Conservation (phyloP, 1,284 basidiomycete species). For the Sparassis latifolia region DNA sequence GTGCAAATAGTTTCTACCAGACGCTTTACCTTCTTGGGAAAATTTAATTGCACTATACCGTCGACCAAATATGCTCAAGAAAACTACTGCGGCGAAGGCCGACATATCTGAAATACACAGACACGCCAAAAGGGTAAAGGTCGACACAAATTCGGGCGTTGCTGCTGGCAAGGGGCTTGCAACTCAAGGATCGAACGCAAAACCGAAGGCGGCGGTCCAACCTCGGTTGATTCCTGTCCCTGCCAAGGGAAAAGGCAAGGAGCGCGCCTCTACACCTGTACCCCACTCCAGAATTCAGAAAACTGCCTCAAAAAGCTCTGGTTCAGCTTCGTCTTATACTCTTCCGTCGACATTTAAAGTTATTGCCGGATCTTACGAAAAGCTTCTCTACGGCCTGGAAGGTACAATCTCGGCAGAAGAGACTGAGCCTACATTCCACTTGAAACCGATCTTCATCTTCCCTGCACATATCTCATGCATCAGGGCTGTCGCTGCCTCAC, state of each 20-base stretch:
- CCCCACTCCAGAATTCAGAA: neutral
- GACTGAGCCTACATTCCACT: constrained; percentile 33
- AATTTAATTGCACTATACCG: constrained; percentile 4
- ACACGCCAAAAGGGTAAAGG: constrained; percentile 10
- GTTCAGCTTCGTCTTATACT: constrained; percentile 1
- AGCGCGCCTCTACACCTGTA: constrained; percentile 9
- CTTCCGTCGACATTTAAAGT: constrained; percentile 70
- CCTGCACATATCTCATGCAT: constrained; percentile 94
- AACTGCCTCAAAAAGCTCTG: no score
- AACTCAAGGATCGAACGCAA: neutral
- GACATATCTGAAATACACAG: neutral
- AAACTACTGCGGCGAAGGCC: no score
- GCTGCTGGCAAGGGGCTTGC: neutral
- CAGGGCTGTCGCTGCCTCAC: constrained; percentile 82
- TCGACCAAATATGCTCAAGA: constrained; percentile 5
- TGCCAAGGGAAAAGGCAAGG: constrained; percentile 15
- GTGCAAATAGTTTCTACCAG: constrained; percentile 11
- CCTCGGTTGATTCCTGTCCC: constrained; percentile 1
- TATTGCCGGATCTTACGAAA: constrained; percentile 92
- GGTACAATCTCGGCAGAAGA: constrained; percentile 45
- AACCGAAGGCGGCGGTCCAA: neutral
- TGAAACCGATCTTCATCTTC: constrained; percentile 91
- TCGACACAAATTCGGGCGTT: neutral
- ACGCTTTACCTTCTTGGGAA: constrained; percentile 14
- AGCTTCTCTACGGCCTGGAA: constrained; percentile 87